Percentiles rank a stretch among this genome's conserved stretches.
Conservation (phyloP, 2,329 filamentous ascomycete genomes). For the Ceratocystis lukuohia region DNA sequence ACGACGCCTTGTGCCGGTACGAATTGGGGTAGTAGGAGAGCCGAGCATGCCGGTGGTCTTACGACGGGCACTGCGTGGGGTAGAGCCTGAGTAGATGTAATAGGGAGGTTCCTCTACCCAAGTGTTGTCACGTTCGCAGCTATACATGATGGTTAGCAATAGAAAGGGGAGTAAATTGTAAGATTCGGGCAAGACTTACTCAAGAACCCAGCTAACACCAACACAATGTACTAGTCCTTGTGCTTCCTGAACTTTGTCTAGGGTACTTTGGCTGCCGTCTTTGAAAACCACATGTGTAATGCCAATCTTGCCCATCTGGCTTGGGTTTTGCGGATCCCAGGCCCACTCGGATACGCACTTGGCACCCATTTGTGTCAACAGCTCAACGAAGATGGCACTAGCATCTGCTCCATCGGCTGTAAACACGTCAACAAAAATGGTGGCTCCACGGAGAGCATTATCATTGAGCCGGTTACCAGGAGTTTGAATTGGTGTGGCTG, state of each 20-base stretch:
- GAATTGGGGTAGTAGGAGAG: slow-evolving; percentile 35
- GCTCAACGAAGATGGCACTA: slow-evolving; percentile 65
- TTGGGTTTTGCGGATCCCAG: slow-evolving; percentile 34
- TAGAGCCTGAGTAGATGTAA: slow-evolving; percentile 50
- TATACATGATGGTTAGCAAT: slow-evolving; percentile 25
- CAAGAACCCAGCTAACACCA: slow-evolving; percentile 75
- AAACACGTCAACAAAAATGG: slow-evolving; percentile 73
- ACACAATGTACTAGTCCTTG: slow-evolving; percentile 70
- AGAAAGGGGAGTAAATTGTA: slow-evolving; percentile 19
- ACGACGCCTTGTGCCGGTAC: slow-evolving; percentile 35
- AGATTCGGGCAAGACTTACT: slow-evolving; percentile 43
- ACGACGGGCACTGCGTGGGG: slow-evolving; percentile 58
- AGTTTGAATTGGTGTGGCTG: slow-evolving; percentile 44
- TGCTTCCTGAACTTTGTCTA: slow-evolving; percentile 65
- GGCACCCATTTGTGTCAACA: slow-evolving; percentile 70
- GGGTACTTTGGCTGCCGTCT: slow-evolving; percentile 64
- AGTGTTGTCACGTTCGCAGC: slow-evolving; percentile 60
- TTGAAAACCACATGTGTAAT: slow-evolving; percentile 88
- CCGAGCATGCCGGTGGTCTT: slow-evolving; percentile 59
- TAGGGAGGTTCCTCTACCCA: slow-evolving; percentile 65
- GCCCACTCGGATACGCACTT: slow-evolving; percentile 62
- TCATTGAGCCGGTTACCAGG: slow-evolving; percentile 28
- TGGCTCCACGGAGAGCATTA: slow-evolving; percentile 48
- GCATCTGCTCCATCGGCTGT: slow-evolving; percentile 71
- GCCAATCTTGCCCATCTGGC: slow-evolving; percentile 43